phyloP scores from a whole-genome alignment of 345 rosid genomes.

The Eucalyptus tenuipes region DNA sequence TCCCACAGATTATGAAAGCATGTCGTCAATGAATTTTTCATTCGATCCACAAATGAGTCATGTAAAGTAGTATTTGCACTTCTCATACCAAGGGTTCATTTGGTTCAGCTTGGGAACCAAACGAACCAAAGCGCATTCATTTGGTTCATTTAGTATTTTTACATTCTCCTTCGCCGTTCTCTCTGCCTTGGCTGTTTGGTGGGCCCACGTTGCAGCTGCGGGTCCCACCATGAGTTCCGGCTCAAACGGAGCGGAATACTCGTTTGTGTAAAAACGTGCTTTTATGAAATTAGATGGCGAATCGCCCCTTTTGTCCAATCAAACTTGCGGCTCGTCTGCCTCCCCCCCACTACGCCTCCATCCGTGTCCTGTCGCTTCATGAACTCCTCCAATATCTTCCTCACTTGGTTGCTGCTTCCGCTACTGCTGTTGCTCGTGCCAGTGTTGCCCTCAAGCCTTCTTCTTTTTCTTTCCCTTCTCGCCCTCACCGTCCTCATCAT shows the following conservation, averaged over 20 bases:
- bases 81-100: neutral
- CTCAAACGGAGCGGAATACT: no score
- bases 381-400: constrained; percentile 55
- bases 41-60: neutral
- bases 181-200: no score
- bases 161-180: no score
- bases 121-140: no score
- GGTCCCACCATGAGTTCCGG: no score
- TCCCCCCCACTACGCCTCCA: neutral
- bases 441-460: constrained; percentile 11
- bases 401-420: constrained; percentile 7
- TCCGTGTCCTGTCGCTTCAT: constrained; percentile 62
- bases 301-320: no score
- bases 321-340: no score
- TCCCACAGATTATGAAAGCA: neutral
- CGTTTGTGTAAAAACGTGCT: no score
- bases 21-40: no score
- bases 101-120: rapidly evolving
- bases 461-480: constrained; percentile 42
- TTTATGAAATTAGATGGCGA: no score
- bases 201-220: no score
- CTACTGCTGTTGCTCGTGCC: neutral
- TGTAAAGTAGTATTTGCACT: neutral
- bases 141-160: no score
- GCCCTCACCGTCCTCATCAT: constrained; percentile 36